Evolutionary conservation across 345 rosid genomes (phyloP), one percentile per base, ranked within the genome.

Genomic region (Eutrema heterophyllum): DNA sequence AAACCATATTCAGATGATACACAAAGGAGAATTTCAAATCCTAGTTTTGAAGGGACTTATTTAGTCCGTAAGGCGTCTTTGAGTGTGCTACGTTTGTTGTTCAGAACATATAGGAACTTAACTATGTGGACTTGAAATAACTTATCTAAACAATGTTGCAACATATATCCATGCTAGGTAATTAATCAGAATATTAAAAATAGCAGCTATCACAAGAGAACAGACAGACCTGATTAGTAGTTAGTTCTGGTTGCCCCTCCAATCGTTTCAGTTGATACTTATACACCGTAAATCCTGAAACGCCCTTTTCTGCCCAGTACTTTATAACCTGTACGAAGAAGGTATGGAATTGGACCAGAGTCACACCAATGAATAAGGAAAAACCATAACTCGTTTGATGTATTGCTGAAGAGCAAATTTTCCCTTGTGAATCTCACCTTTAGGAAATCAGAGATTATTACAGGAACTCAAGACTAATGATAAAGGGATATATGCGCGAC

Each of bases 251-350:
- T 77, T 95, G 99, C 33, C 92, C 96, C 53, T 83, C 86, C 49
- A 85, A 33, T 55, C 97, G 83, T 76, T 77, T 83, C 66, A 95
- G 81, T 9, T 76, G 82, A 80, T 71, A 95, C 72, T 92, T 92
- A 79, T 58, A 95, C 64, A 95, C 98, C 21, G 92, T 92, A 64
- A 78, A 95, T 67, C 99, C 99, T 71, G 98, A 95, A 69, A 90
- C 69, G 6, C 98, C 98, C 68, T 92, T 87, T 53, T 92, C 92
- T 1, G 94, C 94, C 97, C 98, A 92, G 78, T 79, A 90, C 56
- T 86, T 66, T 64, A 75, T 83, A 79, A 92, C 99, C 98, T 92
- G 71, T 67, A 75, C 27, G n/a, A 57, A 67, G 49, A 38, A 50
- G n/a, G 62, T 35, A 75, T n/a, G 62, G 13, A 76, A 52, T 32